Percentiles rank a stretch among this genome's conserved stretches.
Evolutionary conservation across 768 basidiomycete species (phyloP).

Genomic region (Naganishia randhawae): DNA sequence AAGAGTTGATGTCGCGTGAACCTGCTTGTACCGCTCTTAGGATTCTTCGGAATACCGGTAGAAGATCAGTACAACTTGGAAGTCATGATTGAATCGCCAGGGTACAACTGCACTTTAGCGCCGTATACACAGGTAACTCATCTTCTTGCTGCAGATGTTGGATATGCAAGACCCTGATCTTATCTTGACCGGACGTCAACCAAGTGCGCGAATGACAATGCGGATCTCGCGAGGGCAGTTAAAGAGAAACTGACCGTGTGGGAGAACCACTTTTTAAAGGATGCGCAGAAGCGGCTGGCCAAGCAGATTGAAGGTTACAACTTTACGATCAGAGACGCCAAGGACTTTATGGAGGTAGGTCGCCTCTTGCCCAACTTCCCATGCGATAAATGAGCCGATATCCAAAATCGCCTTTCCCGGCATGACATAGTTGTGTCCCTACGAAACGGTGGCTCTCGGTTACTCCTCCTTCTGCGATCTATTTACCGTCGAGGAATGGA

Average conservation of each 20-base stretch:
- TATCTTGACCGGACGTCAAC: constrained; percentile 43
- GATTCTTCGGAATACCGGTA: constrained; percentile 70
- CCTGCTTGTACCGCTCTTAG: constrained; percentile 38
- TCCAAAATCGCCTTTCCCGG: background rate
- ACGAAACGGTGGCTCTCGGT: constrained; percentile 76
- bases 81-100: constrained; percentile 65
- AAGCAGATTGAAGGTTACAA: constrained; percentile 44
- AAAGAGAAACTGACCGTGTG: constrained; percentile 55
- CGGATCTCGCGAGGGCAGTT: constrained; percentile 22
- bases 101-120: constrained; percentile 77
- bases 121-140: constrained; percentile 65
- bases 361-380: background rate
- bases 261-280: constrained; percentile 67
- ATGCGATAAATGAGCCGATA: background rate
- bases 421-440: constrained; percentile 24
- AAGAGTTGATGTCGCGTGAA: background rate
- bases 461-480: constrained; percentile 87
- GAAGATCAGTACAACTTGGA: constrained; percentile 69
- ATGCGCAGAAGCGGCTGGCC: constrained; percentile 63
- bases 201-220: constrained; percentile 40
- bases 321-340: constrained; percentile 40
- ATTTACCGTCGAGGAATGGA: constrained; percentile 89
- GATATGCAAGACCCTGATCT: background rate
- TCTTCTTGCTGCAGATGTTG: background rate
- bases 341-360: constrained; percentile 46